Conservation (phyloP, 2,329 filamentous ascomycete genomes). For the Sphaerulina musiva region DNA sequence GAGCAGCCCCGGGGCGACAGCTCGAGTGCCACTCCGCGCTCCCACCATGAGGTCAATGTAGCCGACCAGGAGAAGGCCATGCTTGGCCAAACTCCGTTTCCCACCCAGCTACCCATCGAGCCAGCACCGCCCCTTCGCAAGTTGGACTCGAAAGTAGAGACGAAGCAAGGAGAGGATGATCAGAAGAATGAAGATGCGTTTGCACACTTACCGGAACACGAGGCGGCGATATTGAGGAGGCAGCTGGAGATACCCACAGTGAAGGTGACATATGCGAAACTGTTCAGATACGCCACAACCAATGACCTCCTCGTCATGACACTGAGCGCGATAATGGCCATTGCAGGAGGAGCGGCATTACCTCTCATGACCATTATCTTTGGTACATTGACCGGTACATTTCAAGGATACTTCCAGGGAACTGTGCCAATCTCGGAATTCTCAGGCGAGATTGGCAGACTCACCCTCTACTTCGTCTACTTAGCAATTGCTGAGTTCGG, state of each 20-base stretch:
- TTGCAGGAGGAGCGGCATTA: slow-evolving; percentile 33
- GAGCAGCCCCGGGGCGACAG: slow-evolving; percentile 4
- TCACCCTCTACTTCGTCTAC: slow-evolving; percentile 80
- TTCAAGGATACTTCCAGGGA: slow-evolving; percentile 55
- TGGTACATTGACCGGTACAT: slow-evolving; percentile 65
- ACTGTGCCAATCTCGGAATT: slow-evolving; percentile 51
- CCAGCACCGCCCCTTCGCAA: slow-evolving; percentile 26
- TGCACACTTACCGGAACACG: slow-evolving; percentile 35
- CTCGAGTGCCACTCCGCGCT: slow-evolving; percentile 10
- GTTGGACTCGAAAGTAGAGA: slow-evolving; percentile 24
- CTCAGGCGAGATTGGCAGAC: slow-evolving; percentile 51
- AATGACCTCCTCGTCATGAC: slow-evolving; percentile 39
- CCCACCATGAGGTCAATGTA: slow-evolving; percentile 19
- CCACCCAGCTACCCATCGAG: slow-evolving; percentile 23
- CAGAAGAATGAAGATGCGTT: slow-evolving; percentile 31
- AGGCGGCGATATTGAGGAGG: slow-evolving; percentile 32
- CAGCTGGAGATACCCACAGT: slow-evolving; percentile 40
- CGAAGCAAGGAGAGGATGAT: slow-evolving; percentile 21
- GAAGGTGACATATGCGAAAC: slow-evolving; percentile 37
- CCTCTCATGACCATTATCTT: slow-evolving; percentile 54
- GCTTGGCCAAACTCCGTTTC: slow-evolving; percentile 29
- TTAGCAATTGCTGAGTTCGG: slow-evolving; percentile 75
- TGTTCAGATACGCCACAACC: slow-evolving; percentile 43
- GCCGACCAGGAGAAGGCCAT: slow-evolving; percentile 29
- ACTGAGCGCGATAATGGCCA: slow-evolving; percentile 34